Percentiles rank a stretch among this genome's conserved stretches.
phyloP scores from a whole-genome alignment of 2,329 filamentous ascomycete genomes.

The Clonostachys byssicola region DNA sequence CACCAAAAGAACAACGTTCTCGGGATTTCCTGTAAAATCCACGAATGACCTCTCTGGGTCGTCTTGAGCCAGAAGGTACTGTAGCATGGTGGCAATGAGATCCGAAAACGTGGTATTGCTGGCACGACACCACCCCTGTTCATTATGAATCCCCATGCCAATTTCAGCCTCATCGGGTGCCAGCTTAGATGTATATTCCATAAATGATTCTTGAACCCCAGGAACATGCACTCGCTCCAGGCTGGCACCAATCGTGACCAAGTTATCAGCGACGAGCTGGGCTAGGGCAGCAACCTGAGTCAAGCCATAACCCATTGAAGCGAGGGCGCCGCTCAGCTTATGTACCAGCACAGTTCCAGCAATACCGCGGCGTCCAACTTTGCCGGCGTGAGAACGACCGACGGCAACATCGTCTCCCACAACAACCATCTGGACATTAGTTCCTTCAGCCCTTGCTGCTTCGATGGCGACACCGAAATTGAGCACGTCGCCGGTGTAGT shows the following conservation, averaged over 20 bases:
- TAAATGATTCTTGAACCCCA: constrained; percentile 47
- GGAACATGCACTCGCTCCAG: constrained; percentile 92
- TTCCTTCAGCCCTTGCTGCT: constrained; percentile 77
- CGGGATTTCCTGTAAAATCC: constrained; percentile 43
- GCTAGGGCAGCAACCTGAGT: constrained; percentile 71
- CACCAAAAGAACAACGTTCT: constrained; percentile 64
- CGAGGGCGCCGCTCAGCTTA: constrained; percentile 83
- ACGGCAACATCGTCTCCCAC: constrained; percentile 92
- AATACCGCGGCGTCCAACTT: constrained; percentile 87
- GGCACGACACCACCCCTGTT: constrained; percentile 51
- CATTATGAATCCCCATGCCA: constrained; percentile 78
- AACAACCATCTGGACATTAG: constrained; percentile 84
- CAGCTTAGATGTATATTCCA: constrained; percentile 52
- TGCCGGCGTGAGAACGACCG: constrained; percentile 73
- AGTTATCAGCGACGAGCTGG: constrained; percentile 65
- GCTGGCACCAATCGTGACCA: constrained; percentile 84
- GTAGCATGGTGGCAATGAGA: constrained; percentile 62
- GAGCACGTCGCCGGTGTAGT: constrained; percentile 85
- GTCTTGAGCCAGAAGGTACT: constrained; percentile 59
- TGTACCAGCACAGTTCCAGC: constrained; percentile 88
- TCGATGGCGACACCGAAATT: constrained; percentile 94
- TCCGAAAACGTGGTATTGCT: constrained; percentile 42
- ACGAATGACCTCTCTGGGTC: constrained; percentile 71
- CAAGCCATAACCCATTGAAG: constrained; percentile 63
- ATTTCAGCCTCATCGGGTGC: constrained; percentile 54